These are phyloP conservation scores for Alternaria viburni DNA, from an alignment of 2,329 filamentous ascomycete genomes.

Conservation along the genomic window DNA sequence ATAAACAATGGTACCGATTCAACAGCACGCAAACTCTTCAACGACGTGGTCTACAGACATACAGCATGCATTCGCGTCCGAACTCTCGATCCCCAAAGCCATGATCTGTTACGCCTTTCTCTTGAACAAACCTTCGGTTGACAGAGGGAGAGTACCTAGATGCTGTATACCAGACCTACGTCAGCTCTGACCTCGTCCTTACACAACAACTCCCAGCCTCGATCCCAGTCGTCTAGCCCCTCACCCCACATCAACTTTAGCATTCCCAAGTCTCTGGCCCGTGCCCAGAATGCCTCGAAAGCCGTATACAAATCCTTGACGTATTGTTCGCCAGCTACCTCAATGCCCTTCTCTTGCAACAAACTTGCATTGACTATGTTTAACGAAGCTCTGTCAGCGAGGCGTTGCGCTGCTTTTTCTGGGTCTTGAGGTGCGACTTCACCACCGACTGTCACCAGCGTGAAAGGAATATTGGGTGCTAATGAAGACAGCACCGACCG, in stretches of 20 bases:
- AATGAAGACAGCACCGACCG: slow-evolving; percentile 1
- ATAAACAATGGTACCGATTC: background rate
- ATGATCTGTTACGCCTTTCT: background rate
- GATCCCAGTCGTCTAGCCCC: slow-evolving; percentile 27
- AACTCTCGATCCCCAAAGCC: background rate
- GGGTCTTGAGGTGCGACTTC: slow-evolving; percentile 16
- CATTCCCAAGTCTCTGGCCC: slow-evolving; percentile 10
- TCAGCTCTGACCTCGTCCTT: slow-evolving; percentile 25
- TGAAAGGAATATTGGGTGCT: slow-evolving; percentile 5
- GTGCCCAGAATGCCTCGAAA: background rate
- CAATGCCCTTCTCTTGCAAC: slow-evolving; percentile 31
- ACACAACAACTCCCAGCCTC: slow-evolving; percentile 32
- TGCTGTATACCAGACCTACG: slow-evolving; percentile 23
- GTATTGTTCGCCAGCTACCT: slow-evolving; percentile 20
- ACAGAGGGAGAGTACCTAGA: background rate
- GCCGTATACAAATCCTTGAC: slow-evolving; percentile 19
- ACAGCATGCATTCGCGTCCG: background rate
- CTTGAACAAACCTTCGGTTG: background rate
- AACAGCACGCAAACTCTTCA: background rate
- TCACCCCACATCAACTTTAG: slow-evolving; percentile 29
- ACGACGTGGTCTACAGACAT: background rate
- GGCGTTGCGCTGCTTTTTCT: slow-evolving; percentile 3
- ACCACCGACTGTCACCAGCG: slow-evolving; percentile 22
- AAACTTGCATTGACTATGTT: slow-evolving; percentile 26
- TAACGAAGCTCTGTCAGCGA: background rate